Evolutionary conservation across 768 basidiomycete genomes (phyloP).

Genomic region (Tricholoma hemisulphureum): DNA sequence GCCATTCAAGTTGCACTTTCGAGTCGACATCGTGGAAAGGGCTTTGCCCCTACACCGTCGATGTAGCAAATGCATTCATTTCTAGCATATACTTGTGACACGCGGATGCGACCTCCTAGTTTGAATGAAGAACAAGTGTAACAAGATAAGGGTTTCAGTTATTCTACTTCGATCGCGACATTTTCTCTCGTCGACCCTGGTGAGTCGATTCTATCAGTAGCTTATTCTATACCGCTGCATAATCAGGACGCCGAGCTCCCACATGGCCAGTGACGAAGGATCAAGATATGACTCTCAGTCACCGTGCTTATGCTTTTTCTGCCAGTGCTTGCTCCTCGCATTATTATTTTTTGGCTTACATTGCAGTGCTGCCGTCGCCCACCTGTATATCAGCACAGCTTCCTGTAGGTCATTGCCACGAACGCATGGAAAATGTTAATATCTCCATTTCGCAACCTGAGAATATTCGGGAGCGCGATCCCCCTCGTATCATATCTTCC

Average conservation of each 20-base stretch:
- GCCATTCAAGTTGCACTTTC: background rate
- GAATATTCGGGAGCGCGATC: slow-evolving; percentile 2
- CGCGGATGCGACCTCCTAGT: no score
- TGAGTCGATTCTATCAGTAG: background rate
- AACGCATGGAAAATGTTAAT: background rate
- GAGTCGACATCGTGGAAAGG: no score
- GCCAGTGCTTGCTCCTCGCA: background rate
- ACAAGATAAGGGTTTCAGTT: background rate
- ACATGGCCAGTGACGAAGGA: background rate
- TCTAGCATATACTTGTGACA: no score
- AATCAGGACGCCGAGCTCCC: background rate
- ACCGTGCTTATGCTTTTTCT: no score
- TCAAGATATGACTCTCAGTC: no score
- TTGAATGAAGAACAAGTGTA: no score
- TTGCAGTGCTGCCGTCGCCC: background rate
- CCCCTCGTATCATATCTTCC: background rate
- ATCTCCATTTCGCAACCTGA: slow-evolving; percentile 10
- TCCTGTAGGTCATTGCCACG: background rate
- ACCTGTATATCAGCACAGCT: background rate
- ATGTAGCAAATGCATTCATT: no score
- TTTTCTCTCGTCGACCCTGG: background rate
- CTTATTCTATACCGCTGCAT: background rate
- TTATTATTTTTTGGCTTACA: no score
- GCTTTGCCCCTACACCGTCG: no score
- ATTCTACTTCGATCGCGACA: background rate